Conservation (phyloP, 306 rosid genomes). For the Trichosanthes truncata region DNA sequence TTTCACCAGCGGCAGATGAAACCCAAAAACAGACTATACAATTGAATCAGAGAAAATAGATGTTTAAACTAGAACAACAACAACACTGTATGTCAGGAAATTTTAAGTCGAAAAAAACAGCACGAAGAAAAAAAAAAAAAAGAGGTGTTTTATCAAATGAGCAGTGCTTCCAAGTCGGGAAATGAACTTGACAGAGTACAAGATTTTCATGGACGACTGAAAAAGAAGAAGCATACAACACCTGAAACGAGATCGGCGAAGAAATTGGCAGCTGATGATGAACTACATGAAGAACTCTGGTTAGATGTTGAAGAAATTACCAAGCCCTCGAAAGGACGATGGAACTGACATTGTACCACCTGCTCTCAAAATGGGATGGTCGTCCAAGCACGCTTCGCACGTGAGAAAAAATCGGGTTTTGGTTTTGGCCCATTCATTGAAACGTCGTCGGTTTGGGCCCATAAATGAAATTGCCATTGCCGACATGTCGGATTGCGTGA, state of each 20-base stretch:
- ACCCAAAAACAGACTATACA: not conserved
- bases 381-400: not conserved
- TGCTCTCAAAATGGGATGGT: not conserved
- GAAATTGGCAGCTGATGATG: not conserved
- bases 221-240: not conserved
- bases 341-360: not conserved
- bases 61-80: not conserved
- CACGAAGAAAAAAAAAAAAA: not conserved
- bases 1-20: not conserved
- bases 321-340: conserved; percentile 6
- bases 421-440: not conserved
- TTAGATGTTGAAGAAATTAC: conserved; percentile 3
- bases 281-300: conserved; percentile 12
- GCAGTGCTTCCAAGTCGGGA: not conserved
- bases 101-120: not conserved
- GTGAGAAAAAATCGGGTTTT: not conserved
- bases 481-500: not conserved
- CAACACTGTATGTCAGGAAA: not conserved
- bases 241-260: not conserved
- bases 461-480: not conserved
- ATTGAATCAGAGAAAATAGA: not conserved
- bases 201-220: not conserved
- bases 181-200: not conserved
- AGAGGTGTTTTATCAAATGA: not conserved
- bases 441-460: not conserved